Evolutionary conservation across 2,329 filamentous ascomycete species (phyloP).

Genomic region (Fusarium austroafricanum): DNA sequence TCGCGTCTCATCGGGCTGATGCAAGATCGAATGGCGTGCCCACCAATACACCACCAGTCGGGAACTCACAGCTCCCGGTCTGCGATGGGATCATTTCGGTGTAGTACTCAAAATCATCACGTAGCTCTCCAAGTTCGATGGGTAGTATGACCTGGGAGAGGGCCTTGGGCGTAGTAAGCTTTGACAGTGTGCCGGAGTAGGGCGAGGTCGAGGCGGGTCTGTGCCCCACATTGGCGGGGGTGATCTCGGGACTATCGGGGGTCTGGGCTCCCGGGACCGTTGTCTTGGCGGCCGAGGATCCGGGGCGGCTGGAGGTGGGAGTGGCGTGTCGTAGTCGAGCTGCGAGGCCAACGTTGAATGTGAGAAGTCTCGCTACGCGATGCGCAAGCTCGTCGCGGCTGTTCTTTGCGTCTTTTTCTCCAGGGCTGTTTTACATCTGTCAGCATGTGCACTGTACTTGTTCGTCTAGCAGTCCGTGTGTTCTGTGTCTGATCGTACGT

Average conservation of each 20-base stretch:
- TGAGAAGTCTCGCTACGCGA: constrained; percentile 50
- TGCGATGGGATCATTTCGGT: constrained; percentile 46
- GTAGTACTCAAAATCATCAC: constrained; percentile 50
- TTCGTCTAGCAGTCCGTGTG: constrained; percentile 16
- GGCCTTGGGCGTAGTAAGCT: constrained; percentile 48
- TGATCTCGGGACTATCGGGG: constrained; percentile 26
- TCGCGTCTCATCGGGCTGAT: constrained; percentile 19
- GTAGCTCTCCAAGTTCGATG: constrained; percentile 47
- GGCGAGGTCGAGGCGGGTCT: constrained; percentile 32
- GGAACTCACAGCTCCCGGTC: constrained; percentile 46
- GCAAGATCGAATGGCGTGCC: constrained; percentile 18
- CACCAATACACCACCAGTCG: constrained; percentile 34
- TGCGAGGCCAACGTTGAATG: constrained; percentile 51
- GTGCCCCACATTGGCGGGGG: constrained; percentile 39
- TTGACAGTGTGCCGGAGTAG: constrained; percentile 50
- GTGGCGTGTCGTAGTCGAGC: constrained; percentile 47
- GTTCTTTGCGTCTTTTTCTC: constrained; percentile 52
- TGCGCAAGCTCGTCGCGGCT: constrained; percentile 51
- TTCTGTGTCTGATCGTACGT: constrained; percentile 34
- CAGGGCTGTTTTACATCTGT: constrained; percentile 43
- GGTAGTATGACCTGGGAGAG: constrained; percentile 51
- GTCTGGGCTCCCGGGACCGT: constrained; percentile 24
- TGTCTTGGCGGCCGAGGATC: constrained; percentile 33
- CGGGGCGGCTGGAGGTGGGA: constrained; percentile 34
- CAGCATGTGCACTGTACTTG: background rate